Conservation (phyloP, 768 basidiomycete genomes). For the Baorangia bicolor region DNA sequence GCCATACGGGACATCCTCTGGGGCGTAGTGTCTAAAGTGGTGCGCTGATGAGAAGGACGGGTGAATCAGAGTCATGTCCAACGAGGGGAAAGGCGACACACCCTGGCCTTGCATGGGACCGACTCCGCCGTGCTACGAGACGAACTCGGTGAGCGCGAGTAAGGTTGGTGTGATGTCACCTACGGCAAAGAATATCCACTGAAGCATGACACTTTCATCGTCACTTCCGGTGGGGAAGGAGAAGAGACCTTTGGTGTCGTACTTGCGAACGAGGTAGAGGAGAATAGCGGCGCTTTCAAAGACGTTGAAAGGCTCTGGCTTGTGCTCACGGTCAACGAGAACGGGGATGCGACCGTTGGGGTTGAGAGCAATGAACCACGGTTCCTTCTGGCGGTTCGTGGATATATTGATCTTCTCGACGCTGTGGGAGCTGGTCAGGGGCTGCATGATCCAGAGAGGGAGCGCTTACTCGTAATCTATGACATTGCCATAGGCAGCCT, state of each 20-base stretch:
- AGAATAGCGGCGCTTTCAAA: conserved; percentile 84
- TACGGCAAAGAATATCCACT: conserved; percentile 87
- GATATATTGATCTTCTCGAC: conserved; percentile 53
- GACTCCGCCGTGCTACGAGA: conserved; percentile 65
- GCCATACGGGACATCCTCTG: conserved; percentile 67
- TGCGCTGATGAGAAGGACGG: conserved; percentile 41
- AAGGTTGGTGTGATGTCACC: conserved; percentile 8
- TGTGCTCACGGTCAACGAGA: conserved; percentile 56
- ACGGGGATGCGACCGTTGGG: conserved; percentile 74
- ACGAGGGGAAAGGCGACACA: background rate
- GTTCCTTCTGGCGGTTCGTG: conserved; percentile 75
- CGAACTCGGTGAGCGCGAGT: background rate
- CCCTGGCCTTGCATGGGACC: conserved; percentile 89
- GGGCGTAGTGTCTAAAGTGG: conserved; percentile 66
- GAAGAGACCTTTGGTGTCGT: conserved; percentile 74
- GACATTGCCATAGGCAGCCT: conserved; percentile 43
- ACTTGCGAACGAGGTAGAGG: conserved; percentile 78
- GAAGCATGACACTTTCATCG: conserved; percentile 68
- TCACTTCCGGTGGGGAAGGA: conserved; percentile 60
- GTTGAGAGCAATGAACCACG: conserved; percentile 74
- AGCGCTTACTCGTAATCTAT: conserved; percentile 50
- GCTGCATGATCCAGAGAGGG: background rate
- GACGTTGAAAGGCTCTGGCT: conserved; percentile 54
- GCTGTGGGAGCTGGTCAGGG: conserved; percentile 31
- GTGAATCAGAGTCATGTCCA: conserved; percentile 7